Evolutionary conservation across 2,329 filamentous ascomycete genomes (phyloP), one percentile per base, ranked within the genome.

Genomic region (Dryadomyces quercivorus): DNA sequence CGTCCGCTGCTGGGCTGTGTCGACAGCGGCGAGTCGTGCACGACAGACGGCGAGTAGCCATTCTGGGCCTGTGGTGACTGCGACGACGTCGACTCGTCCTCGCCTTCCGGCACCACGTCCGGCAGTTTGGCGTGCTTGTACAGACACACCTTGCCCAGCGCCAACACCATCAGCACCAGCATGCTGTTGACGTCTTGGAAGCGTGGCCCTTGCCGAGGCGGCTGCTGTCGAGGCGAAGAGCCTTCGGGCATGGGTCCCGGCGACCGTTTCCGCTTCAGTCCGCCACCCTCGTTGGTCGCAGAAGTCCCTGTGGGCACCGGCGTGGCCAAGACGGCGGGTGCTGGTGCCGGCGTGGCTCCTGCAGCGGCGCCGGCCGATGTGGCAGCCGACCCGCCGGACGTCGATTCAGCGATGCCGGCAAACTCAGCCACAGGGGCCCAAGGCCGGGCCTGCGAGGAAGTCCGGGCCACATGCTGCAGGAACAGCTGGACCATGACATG

Each of bases 81-180:
- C 57, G 66, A 69, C 59, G 61, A 62, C 45, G 61, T 67, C 8
- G 47, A 26, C 18, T 55, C 46, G 20, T 58, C 56, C 48, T 69
- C 71, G 51, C 65, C 67, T 56, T 80, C 75, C 16, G 73, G 75
- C 8, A 86, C 75, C 2, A 85, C 71, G 51, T 83, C 79, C 0
- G 79, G 79, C 3, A 84, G 72, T 58, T 70, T 72, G 8, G 51
- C 61, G 0, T 74, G 72, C 47, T 72, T 74, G 60, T 77, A 69
- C 9, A 74, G 66, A 62, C 88, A 92, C 13, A 97, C 86, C 63
- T 89, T 90, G 18, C 93, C 93, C 6, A 98, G 72, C 0, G 92
- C 92, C 53, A 97, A 75, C 1, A 95, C 81, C 4, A 92, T 75
- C 2, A 96, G 75, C 1, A 96, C 80, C 43, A 97, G 76, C 0